Evolutionary conservation across 2,329 filamentous ascomycete genomes (phyloP).

Genomic region (Ilyonectria mors-panacis): DNA sequence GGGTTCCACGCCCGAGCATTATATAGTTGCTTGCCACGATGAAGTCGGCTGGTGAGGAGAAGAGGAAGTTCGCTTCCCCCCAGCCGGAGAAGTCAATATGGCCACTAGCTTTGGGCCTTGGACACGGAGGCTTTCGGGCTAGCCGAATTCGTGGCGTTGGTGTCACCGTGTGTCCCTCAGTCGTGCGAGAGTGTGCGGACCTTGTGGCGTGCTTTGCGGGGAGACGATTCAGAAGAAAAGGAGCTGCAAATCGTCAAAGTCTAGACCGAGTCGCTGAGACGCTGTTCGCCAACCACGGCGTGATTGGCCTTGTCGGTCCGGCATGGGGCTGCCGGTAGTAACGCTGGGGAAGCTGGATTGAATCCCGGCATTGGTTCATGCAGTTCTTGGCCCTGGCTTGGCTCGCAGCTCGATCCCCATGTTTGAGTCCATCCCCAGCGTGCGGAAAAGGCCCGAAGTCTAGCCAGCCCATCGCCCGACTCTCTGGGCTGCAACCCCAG

Average conservation of each 20-base stretch:
- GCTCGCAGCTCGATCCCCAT: conserved; percentile 1
- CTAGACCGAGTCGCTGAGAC: too few relatives aligned
- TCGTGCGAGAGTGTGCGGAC: neutral
- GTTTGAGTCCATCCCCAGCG: conserved; percentile 6
- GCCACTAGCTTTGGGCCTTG: conserved; percentile 17
- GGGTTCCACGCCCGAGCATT: conserved; percentile 13
- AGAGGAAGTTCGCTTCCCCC: neutral
- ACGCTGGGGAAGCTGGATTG: neutral
- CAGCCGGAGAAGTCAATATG: conserved; percentile 4
- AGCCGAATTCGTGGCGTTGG: conserved; percentile 17
- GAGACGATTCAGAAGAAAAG: neutral
- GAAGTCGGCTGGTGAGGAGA: conserved; percentile 10
- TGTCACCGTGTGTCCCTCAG: neutral
- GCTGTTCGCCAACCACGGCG: too few relatives aligned
- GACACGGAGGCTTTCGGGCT: conserved; percentile 9
- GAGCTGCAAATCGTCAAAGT: too few relatives aligned
- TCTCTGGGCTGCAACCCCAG: neutral
- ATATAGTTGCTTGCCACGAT: conserved; percentile 13
- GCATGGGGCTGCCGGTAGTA: neutral
- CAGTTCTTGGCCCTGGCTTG: neutral
- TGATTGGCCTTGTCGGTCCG: conserved; percentile 17
- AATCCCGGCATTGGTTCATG: conserved; percentile 6
- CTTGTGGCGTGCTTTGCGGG: neutral
- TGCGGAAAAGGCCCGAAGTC: conserved; percentile 22
- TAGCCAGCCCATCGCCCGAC: neutral